Percentiles rank a stretch among this genome's conserved stretches.
These are phyloP conservation scores for Agaricus sinodeliciosus DNA, from an alignment of 768 basidiomycete genomes.

Conservation along the genomic window DNA sequence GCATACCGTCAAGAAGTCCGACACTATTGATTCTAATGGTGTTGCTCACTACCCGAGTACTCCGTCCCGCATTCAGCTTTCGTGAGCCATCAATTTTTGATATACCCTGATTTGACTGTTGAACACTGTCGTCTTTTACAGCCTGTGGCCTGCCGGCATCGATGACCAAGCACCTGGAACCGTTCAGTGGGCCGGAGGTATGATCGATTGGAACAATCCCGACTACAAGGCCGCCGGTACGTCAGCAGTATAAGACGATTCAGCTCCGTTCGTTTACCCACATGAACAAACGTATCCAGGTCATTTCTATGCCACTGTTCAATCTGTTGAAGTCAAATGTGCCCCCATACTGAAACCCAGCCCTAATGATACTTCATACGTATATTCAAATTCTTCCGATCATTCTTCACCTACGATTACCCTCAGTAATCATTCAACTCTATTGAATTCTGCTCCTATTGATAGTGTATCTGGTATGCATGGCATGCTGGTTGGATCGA, in stretches of 20 bases:
- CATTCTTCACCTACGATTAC: slow-evolving; percentile 42
- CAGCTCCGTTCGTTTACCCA: background rate
- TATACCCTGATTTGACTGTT: background rate
- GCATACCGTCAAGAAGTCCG: slow-evolving; percentile 57
- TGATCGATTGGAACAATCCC: slow-evolving; percentile 77
- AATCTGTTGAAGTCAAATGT: slow-evolving; percentile 61
- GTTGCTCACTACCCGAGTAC: slow-evolving; percentile 66
- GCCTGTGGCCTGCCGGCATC: slow-evolving; percentile 83
- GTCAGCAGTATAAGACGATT: slow-evolving; percentile 8
- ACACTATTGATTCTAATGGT: slow-evolving; percentile 45
- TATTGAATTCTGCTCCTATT: slow-evolving; percentile 32
- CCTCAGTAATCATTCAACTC: slow-evolving; percentile 52
- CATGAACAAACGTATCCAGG: slow-evolving; percentile 24
- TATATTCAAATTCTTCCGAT: slow-evolving; percentile 50
- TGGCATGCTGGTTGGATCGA: slow-evolving; percentile 20
- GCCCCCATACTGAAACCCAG: slow-evolving; percentile 37
- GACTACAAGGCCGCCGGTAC: slow-evolving; percentile 65
- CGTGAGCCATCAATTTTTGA: slow-evolving; percentile 33
- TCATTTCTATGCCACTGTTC: slow-evolving; percentile 63
- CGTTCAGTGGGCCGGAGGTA: slow-evolving; percentile 72
- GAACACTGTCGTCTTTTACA: slow-evolving; percentile 15
- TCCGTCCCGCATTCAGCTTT: slow-evolving; percentile 75
- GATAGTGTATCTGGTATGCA: slow-evolving; percentile 17
- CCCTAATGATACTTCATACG: slow-evolving; percentile 52
- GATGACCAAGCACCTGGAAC: slow-evolving; percentile 55